Conservation (phyloP, 2,329 filamentous ascomycete species). For the Fusarium torreyae region DNA sequence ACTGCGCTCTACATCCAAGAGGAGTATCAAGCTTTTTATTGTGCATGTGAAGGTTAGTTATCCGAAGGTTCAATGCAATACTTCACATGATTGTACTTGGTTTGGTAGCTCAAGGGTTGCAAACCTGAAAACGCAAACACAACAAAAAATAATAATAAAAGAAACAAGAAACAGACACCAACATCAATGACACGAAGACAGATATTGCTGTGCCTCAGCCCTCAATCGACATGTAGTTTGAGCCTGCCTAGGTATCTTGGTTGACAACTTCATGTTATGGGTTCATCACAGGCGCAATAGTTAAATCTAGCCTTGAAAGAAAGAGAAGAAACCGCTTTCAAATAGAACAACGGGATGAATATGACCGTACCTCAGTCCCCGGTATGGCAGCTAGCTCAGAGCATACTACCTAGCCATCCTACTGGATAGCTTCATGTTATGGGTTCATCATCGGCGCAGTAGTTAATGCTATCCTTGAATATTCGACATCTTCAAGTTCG, state of each 20-base stretch:
- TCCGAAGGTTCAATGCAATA: too few relatives aligned
- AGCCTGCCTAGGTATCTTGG: too few relatives aligned
- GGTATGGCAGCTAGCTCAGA: not conserved
- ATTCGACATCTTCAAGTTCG: not conserved
- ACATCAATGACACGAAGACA: too few relatives aligned
- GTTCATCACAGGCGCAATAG: slow-evolving; percentile 1
- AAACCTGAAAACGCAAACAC: too few relatives aligned
- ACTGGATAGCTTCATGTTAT: slow-evolving; percentile 7
- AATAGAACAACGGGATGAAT: too few relatives aligned
- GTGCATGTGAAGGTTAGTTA: not conserved
- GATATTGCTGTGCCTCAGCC: too few relatives aligned
- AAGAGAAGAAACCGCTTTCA: too few relatives aligned
- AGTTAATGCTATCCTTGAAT: not conserved
- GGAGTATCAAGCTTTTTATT: not conserved
- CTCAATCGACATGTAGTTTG: too few relatives aligned
- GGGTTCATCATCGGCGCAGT: not conserved
- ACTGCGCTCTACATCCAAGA: not conserved
- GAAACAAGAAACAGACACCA: too few relatives aligned
- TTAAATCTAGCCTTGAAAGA: not conserved
- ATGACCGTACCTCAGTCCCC: not conserved
- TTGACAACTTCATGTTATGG: not conserved
- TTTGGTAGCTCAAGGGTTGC: too few relatives aligned
- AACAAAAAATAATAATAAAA: too few relatives aligned
- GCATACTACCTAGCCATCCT: not conserved
- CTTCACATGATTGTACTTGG: too few relatives aligned